Evolutionary conservation across 2,329 filamentous ascomycete species (phyloP), one percentile per base, ranked within the genome.

Genomic region (Ascomycota sp.): DNA sequence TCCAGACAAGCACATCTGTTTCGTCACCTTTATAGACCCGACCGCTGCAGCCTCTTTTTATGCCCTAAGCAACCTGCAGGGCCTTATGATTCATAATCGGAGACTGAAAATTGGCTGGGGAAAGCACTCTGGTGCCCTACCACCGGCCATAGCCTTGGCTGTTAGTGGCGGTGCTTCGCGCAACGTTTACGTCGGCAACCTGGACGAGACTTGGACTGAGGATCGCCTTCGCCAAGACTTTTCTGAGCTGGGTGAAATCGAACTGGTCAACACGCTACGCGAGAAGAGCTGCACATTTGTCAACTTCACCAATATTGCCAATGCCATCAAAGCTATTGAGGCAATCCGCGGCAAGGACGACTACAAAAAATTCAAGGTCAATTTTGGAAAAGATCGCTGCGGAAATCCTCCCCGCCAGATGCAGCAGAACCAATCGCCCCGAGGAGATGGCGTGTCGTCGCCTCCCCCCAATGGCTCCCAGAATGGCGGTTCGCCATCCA

Each of bases 231-330:
- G 84, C 49, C 83, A 93, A 53, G 89, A 98, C 57, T 98, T 98
- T 54, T 80, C 84, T 27, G 86, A 95, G 53, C 95, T 81, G 47
- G 89, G 89, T 43, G 89, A 98, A 57, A 95, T 98, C 48, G 89
- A 98, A 59, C 64, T 98, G 41, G 83, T 98, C 41, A 98, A 98
- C 58, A 80, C 89, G 11, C 63, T 98, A 38, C 76, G 89, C 35
- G 89, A 98, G 64, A 98, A 98, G 73, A 93, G 84, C 61, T 98
- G 89, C 54, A 89, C 89, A 0, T 98, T 98, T 52, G 89, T 98
- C 53, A 98, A 98, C 61, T 98, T 98, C 55, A 98, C 89, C 51
- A 98, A 98, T 60, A 98, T 98, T 51, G 89, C 89, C 50, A 98
- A 98, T 47, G 89, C 89, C 33, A 98, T 98, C 64, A 98, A 98